Base-by-base conservation (phyloP, 176 grass and related monocot genomes). In the Alopecurus myosuroides region DNA sequence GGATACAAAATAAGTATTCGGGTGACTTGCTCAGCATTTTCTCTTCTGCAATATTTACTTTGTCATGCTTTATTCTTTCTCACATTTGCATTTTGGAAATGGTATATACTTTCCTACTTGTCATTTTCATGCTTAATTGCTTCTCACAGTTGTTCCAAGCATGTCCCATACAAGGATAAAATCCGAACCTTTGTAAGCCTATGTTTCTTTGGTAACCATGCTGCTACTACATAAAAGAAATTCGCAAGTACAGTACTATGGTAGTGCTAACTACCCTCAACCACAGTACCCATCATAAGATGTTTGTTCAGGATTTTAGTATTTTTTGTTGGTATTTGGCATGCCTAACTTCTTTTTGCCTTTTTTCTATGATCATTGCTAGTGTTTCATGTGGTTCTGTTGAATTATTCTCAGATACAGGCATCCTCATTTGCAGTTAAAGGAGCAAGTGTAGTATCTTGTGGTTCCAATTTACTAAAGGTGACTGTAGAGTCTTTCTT, bases 371-470 rank as follows among this genome's bases (percentile, higher is more conserved):
- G 13, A 26, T 80, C 53, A 81, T 80, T 33, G 55, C 29, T 57
- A 41, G 76, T 82, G 37, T 26, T 70, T 70, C 22, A 70, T 65
- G 69, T 78, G 71, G 11, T 72, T 80, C 28, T 51, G 57, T 77
- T 75, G 55, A 64, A 75, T 76, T 78, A 26, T 77, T 68, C 31
- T 46, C 83, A 98, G 95, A 93, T 98, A 70, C 90, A 98, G 66
- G 80, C 92, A 86, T 86, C 91, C 49, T 91, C 92, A 52, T 98
- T 98, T 95, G 95, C 95, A 74, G 95, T 92, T 25, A 98, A 92
- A 92, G 95, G 95, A 82, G 95, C 95, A 86, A 98, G 95, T 28
- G 37, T 98, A 48, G 92, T 98, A 76, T 98, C 95, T 70, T 98
- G 95, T 76, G 91, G 90, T 93, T 98, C 91, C 78, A 98, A 98